phyloP scores from a whole-genome alignment of 2,329 filamentous ascomycete species.

The Nothopassalora personata region DNA sequence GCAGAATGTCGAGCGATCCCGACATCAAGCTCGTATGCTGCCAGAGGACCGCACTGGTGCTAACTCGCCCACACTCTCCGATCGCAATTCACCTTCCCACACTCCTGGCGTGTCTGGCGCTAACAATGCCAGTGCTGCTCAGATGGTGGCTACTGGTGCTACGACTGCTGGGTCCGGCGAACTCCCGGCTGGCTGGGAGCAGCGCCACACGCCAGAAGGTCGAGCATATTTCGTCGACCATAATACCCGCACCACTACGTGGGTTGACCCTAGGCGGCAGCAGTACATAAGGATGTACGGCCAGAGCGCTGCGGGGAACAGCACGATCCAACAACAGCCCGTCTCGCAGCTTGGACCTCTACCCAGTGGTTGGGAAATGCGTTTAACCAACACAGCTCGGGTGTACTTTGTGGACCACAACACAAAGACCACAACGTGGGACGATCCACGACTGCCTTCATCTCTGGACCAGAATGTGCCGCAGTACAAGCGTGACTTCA shows the following conservation, averaged over 20 bases:
- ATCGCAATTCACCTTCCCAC: conserved; percentile 32
- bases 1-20: conserved; percentile 84
- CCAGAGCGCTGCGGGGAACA: conserved; percentile 67
- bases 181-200: conserved; percentile 92
- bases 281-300: conserved; percentile 99
- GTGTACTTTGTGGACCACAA: conserved; percentile 99
- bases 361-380: conserved; percentile 99
- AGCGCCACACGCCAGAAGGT: conserved; percentile 90
- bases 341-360: conserved; percentile 93
- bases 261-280: conserved; percentile 94
- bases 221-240: conserved; percentile 97
- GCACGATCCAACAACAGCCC: conserved; percentile 92
- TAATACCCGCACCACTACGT: conserved; percentile 95
- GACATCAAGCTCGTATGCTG: conserved; percentile 91
- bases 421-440: conserved; percentile 99
- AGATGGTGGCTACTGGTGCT: conserved; percentile 91
- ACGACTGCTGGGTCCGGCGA: conserved; percentile 93
- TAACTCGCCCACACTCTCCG: conserved; percentile 73
- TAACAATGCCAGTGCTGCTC: conserved; percentile 48
- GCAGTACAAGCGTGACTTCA: conserved; percentile 98
- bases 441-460: conserved; percentile 89
- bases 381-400: conserved; percentile 91
- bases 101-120: conserved; percentile 38
- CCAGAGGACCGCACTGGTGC: conserved; percentile 93
- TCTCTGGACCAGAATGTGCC: conserved; percentile 97